phyloP scores from a whole-genome alignment of 805 yeast species.

The Cyberlindnera meyerae region DNA sequence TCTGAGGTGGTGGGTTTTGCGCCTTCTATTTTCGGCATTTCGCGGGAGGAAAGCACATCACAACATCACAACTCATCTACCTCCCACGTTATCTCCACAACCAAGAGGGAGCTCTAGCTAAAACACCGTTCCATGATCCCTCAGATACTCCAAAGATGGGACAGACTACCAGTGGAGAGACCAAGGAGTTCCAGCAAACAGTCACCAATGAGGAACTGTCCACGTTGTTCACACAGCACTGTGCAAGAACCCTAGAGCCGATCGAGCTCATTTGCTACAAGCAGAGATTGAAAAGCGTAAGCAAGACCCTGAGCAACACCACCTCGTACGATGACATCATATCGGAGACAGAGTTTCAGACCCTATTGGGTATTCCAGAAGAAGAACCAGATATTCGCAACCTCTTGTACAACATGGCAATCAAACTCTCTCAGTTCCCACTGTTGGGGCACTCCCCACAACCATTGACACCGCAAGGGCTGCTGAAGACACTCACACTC shows the following conservation, averaged over 20 bases:
- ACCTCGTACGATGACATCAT: background rate
- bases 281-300: conserved; percentile 19
- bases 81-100: background rate
- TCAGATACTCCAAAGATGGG: no score
- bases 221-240: conserved; percentile 27
- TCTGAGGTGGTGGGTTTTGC: background rate
- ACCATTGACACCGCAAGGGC: conserved; percentile 32
- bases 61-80: no score
- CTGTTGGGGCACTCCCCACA: conserved; percentile 27
- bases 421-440: conserved; percentile 46
- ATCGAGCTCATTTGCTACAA: conserved; percentile 32
- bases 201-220: conserved; percentile 23
- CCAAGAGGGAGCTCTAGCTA: no score
- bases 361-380: conserved; percentile 34
- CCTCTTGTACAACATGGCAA: conserved; percentile 36
- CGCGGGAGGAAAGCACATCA: no score
- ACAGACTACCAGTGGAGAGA: conserved; percentile 18
- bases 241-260: conserved; percentile 29
- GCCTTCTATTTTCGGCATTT: background rate
- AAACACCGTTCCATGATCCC: no score
- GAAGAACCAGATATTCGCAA: conserved; percentile 28
- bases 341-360: conserved; percentile 22
- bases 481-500: conserved; percentile 40
- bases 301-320: conserved; percentile 11
- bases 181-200: conserved; percentile 1